Percentiles rank a stretch among this genome's conserved stretches.
Conservation (phyloP, 2,329 filamentous ascomycete genomes). For the Albophoma yamanashiensis region DNA sequence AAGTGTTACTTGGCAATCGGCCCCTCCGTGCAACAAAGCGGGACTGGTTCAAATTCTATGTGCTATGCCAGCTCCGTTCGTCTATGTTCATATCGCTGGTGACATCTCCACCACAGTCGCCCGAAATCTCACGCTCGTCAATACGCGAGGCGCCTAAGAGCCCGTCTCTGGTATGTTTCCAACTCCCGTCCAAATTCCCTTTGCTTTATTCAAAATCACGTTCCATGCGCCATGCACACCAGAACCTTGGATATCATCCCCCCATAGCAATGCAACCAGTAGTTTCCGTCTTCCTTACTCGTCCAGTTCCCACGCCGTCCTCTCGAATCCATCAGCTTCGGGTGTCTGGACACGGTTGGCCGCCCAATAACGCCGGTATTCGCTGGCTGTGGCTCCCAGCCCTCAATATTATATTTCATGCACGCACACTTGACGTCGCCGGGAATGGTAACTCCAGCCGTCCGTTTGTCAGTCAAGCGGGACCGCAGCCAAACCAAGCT, state of each 20-base stretch:
- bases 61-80: neutral
- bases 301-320: neutral
- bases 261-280: neutral
- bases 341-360: neutral
- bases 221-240: neutral
- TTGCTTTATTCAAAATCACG: neutral
- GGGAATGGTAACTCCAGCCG: neutral
- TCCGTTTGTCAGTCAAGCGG: slow-evolving; percentile 18
- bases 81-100: neutral
- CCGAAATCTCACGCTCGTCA: neutral
- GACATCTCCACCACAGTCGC: neutral
- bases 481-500: slow-evolving; percentile 18
- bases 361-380: neutral
- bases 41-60: neutral
- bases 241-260: neutral
- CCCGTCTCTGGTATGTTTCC: neutral
- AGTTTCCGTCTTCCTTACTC: neutral
- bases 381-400: neutral
- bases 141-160: neutral
- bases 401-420: neutral
- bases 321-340: neutral
- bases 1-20: neutral
- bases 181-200: neutral
- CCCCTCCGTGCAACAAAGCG: neutral
- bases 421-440: neutral